Evolutionary conservation across 371 early-diverging fungal species (phyloP).

Genomic region (Lichtheimia hyalospora): DNA sequence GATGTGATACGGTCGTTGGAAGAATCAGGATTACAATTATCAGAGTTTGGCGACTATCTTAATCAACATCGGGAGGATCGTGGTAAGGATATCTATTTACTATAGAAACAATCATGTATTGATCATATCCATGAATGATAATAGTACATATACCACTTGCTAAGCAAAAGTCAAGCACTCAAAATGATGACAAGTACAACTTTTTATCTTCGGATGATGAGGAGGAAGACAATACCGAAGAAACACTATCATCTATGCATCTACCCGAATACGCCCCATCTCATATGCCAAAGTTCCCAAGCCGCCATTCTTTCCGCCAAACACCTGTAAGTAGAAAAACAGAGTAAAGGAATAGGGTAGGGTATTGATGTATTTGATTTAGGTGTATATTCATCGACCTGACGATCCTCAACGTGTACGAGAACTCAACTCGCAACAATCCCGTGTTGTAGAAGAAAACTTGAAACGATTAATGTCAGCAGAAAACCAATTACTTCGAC

Average conservation of each 20-base stretch:
- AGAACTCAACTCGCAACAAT: constrained; percentile 62
- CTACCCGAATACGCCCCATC: constrained; percentile 51
- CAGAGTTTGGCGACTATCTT: constrained; percentile 36
- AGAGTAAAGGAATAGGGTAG: background rate
- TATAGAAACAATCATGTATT: background rate
- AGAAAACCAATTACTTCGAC: constrained; percentile 50
- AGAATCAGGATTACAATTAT: constrained; percentile 31
- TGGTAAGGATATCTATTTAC: background rate
- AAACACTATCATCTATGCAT: constrained; percentile 3
- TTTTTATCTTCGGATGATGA: constrained; percentile 50
- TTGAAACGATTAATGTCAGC: constrained; percentile 59
- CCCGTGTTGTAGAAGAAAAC: constrained; percentile 63
- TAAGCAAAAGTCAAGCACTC: background rate
- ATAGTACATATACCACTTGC: constrained; percentile 1
- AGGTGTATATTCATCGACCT: constrained; percentile 62
- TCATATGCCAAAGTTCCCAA: constrained; percentile 58
- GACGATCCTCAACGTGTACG: constrained; percentile 62
- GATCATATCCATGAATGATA: background rate
- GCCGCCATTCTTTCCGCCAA: constrained; percentile 60
- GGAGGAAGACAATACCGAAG: constrained; percentile 33
- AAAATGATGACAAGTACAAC: background rate
- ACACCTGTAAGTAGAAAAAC: constrained; percentile 50
- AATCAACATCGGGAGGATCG: constrained; percentile 13
- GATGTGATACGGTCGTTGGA: constrained; percentile 51
- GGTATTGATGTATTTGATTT: background rate